Base-by-base conservation (phyloP, 441 rosid species). In the Lepidium campestre region DNA sequence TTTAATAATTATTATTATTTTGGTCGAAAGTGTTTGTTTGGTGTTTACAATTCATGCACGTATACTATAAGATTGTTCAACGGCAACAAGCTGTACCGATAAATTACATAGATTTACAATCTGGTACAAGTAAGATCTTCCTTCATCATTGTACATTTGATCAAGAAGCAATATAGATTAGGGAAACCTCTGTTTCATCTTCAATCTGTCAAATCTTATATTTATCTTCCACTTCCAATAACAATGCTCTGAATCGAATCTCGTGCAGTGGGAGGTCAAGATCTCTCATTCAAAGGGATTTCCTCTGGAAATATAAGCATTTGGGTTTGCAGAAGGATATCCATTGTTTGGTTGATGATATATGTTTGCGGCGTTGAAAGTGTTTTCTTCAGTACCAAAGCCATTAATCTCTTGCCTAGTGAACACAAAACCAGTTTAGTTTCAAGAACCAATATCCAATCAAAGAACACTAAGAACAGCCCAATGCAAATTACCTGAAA, bases 211-310 rank as follows among this genome's bases (percentile, higher is more conserved):
- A 67, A 40, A 61, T 61, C 39, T 61, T 48, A 31, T 44, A n/a
- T n/a, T n/a, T n/a, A n/a, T n/a, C n/a, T n/a, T 29, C 57, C n/a
- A 48, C 32, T 63, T 62, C 41, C 55, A 67, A n/a, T 45, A 7
- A 37, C 12, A 13, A 47, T 48, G 25, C 19, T 57, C 7, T 7
- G 10, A 36, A 7, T 44, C 13, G 52, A 52, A 25, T 42, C 29
- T 40, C 55, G 8, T 49, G 41, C 61, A 42, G 32, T 27, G 1
- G 31, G 52, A 27, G 11, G 22, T 72, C 40, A 4, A 44, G 58
- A 31, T 53, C 9, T 44, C 19, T 73, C 73, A 90, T 29, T 81
- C 86, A 58, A 88, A 88, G 6, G 92, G 91, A 68, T 86, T 85
- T 67, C 88, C 84, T 69, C 81, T 20, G 2, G 83, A 80, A 67